phyloP scores from a whole-genome alignment of 2,329 filamentous ascomycete species.

The Alternaria tenuissima region DNA sequence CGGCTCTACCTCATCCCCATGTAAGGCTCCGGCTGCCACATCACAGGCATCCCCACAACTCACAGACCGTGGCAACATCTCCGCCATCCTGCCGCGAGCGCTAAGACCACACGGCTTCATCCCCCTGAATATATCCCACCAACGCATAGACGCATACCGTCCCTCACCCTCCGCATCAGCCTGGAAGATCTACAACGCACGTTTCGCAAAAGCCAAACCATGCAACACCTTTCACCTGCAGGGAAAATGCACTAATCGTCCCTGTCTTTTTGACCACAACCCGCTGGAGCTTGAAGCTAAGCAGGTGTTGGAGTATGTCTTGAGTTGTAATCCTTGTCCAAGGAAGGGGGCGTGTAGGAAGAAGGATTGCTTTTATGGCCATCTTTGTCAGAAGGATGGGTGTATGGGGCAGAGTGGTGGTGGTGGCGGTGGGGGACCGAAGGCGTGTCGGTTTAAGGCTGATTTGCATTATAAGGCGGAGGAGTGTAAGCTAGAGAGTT shows the following conservation, averaged over 20 bases:
- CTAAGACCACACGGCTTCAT: constrained; percentile 40
- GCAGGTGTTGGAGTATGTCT: constrained; percentile 56
- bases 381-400: constrained; percentile 52
- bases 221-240: constrained; percentile 61
- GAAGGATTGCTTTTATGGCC: constrained; percentile 57
- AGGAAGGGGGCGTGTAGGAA: constrained; percentile 53
- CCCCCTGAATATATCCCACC: constrained; percentile 56
- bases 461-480: constrained; percentile 33
- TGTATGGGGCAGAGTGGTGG: constrained; percentile 25
- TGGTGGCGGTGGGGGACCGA: neutral
- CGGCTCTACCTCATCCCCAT: neutral
- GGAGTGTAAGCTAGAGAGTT: constrained; percentile 23
- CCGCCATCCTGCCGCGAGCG: constrained; percentile 20
- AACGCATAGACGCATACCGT: constrained; percentile 59
- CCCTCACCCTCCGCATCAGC: constrained; percentile 49
- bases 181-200: constrained; percentile 51
- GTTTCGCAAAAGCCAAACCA: constrained; percentile 51
- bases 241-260: constrained; percentile 44
- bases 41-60: neutral
- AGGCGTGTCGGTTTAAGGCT: constrained; percentile 36
- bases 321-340: constrained; percentile 55
- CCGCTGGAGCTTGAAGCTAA: constrained; percentile 52
- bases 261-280: constrained; percentile 58
- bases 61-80: constrained; percentile 24
- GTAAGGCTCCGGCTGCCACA: neutral